Evolutionary conservation across 257 asterid genomes (phyloP), one percentile per base, ranked within the genome.

Genomic region (Prunella vulgaris): DNA sequence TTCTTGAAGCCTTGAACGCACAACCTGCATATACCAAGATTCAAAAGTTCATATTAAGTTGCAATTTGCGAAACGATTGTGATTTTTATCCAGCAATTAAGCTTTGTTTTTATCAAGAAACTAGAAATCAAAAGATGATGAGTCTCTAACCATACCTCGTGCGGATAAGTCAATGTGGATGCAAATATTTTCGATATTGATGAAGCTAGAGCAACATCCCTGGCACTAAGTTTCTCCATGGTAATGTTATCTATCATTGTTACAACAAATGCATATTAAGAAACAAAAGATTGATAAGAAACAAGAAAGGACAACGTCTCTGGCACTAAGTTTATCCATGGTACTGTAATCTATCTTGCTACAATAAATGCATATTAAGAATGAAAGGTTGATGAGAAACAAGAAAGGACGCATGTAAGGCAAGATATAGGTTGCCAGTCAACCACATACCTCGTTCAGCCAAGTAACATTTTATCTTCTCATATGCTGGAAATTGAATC

Each of bases 1-100:
- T 77, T 89, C 99, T 83, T 93, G 99, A 61, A 93, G 97, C 79
- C 97, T 87, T 14, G 99, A 90, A 10, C 99, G 93, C 25, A 93
- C 97, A 60, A 93, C 97, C 99, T 93, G 78, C 77, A 76, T 58
- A 44, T 25, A 48, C 64, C 37, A 5, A 32, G 9, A 32, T 32
- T 5, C 37, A 32, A 32, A 32, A 32, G 37, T 32, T 28, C 5
- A 28, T 4, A 28, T 28, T 6, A 28, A 6, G 5, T 28, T 1
- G 3, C 5, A 28, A 28, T 28, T 2, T 28, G 33, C 33, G 33
- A 28, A 28, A 2, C 3, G 33, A 2, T 28, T 32, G 37, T 32
- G 37, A 32, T 32, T 32, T 32, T 28, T 3, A n/a, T n/a, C 5
- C 33, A 3, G 33, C 33, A 28, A 28, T 28, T 32, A 32, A 32